Base-by-base conservation (phyloP, 805 yeast genomes). In the Yamadazyma insecticola region DNA sequence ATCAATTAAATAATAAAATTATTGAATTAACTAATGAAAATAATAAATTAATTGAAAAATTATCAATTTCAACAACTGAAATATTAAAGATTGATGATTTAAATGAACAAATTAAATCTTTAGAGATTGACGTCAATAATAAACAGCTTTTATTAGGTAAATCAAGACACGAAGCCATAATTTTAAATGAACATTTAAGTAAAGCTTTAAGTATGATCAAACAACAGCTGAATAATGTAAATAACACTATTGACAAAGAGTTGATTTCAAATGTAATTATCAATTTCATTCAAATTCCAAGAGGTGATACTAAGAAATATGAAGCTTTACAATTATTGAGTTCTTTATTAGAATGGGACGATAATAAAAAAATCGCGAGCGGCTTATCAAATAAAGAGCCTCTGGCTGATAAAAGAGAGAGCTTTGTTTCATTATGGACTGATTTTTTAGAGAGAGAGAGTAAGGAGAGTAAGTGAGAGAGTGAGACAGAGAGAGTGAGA, bases 301-400 rank as follows among this genome's bases (percentile, higher is more conserved):
- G 98, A 39, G 96, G 92, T 2, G 99, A 92, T 53, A 74, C 95
- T 6, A 90, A 89, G 59, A 88, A 92, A 57, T 92, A 84, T 52
- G 97, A 92, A 66, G 95, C 92, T 4, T 67, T 92, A 29, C 84
- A 77, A 51, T 70, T 92, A 37, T 81, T 92, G 24, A 74, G 95
- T 8, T 84, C 85, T 37, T 79, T 81, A 43, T 65, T 92, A 36
- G 81, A 75, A 36, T 92, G 98, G 98, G 90, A 83, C 55, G 92
- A 86, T 29, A 78, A 73, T 26, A 78, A 83, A 52, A 78, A 73
- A 47, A 63, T 76, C 15, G 83, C 79, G 39, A 94, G 94, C 1
- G 96, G 96, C 0, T 58, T 86, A 31, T 50, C 73, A 17, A 28
- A 39, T 13, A 28, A 44, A 22, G 38, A 35, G 24, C 26, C 18